These are phyloP conservation scores for Tolypocladium tundrense DNA, from an alignment of 2,329 filamentous ascomycete genomes.

Conservation along the genomic window DNA sequence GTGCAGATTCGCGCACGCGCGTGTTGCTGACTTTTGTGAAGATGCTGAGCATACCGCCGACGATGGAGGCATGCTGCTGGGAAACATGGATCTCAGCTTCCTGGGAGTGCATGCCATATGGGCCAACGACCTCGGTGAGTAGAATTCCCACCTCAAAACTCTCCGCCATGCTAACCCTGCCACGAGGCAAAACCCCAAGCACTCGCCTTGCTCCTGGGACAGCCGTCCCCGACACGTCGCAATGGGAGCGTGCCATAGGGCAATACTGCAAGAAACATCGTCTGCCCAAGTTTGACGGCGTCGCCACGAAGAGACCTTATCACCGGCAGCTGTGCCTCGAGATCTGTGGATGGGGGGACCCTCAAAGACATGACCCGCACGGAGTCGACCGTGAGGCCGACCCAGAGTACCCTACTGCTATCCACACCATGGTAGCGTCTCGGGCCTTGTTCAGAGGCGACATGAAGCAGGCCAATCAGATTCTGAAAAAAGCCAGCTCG, in stretches of 20 bases:
- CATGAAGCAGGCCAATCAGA: slow-evolving; percentile 55
- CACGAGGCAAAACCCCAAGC: slow-evolving; percentile 35
- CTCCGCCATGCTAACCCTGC: slow-evolving; percentile 4
- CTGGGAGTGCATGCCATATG: slow-evolving; percentile 65
- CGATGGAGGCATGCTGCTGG: slow-evolving; percentile 59
- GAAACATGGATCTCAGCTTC: slow-evolving; percentile 62
- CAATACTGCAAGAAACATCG: slow-evolving; percentile 53
- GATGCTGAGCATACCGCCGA: slow-evolving; percentile 54
- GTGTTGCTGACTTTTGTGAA: slow-evolving; percentile 17
- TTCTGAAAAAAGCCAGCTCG: slow-evolving; percentile 58
- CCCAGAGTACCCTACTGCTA: slow-evolving; percentile 39
- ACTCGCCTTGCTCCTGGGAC: slow-evolving; percentile 36
- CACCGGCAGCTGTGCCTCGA: slow-evolving; percentile 67
- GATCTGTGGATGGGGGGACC: slow-evolving; percentile 63
- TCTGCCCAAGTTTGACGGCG: slow-evolving; percentile 53
- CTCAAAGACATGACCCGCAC: slow-evolving; percentile 31
- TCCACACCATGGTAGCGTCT: slow-evolving; percentile 65
- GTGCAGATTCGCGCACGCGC: neutral
- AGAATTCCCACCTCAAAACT: neutral
- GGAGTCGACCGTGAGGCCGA: slow-evolving; percentile 31
- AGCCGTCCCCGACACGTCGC: slow-evolving; percentile 33
- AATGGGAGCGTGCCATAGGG: slow-evolving; percentile 54
- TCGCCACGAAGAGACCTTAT: slow-evolving; percentile 52
- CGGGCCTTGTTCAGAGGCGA: slow-evolving; percentile 66
- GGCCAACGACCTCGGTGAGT: slow-evolving; percentile 55